Evolutionary conservation across 2,329 filamentous ascomycete genomes (phyloP).

Genomic region (Fusarium austroafricanum): DNA sequence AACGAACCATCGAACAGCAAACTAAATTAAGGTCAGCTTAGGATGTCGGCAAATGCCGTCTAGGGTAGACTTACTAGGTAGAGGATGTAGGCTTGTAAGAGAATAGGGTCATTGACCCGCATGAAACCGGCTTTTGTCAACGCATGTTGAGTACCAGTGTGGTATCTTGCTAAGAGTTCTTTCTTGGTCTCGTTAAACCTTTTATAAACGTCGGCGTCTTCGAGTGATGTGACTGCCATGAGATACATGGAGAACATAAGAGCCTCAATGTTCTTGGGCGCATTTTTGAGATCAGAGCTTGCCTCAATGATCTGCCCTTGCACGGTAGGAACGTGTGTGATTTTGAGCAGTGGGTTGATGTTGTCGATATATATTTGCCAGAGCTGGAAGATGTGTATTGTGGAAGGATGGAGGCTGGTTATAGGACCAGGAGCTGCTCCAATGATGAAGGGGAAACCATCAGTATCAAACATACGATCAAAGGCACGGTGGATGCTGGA

Average conservation of each 20-base stretch:
- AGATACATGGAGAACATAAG: conserved; percentile 76
- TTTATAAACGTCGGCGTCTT: conserved; percentile 64
- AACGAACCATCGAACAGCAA: conserved; percentile 65
- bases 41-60: background rate
- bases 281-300: conserved; percentile 64
- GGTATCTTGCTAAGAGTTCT: conserved; percentile 64
- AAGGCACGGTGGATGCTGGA: conserved; percentile 69
- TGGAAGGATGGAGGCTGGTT: conserved; percentile 62
- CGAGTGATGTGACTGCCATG: conserved; percentile 68
- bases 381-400: conserved; percentile 70
- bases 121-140: conserved; percentile 75
- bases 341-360: conserved; percentile 75
- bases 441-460: conserved; percentile 69
- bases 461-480: conserved; percentile 68
- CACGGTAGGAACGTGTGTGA: conserved; percentile 74
- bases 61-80: conserved; percentile 66
- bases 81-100: conserved; percentile 75
- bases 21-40: conserved; percentile 39
- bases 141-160: conserved; percentile 71
- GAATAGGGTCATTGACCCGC: conserved; percentile 71
- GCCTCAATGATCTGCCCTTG: conserved; percentile 74
- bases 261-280: conserved; percentile 69
- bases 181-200: conserved; percentile 66
- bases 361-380: conserved; percentile 79
- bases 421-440: conserved; percentile 58